Percentiles rank a stretch among this genome's conserved stretches.
Evolutionary conservation across 2,329 filamentous ascomycete genomes (phyloP).

Genomic region (Botrytis pseudocinerea): DNA sequence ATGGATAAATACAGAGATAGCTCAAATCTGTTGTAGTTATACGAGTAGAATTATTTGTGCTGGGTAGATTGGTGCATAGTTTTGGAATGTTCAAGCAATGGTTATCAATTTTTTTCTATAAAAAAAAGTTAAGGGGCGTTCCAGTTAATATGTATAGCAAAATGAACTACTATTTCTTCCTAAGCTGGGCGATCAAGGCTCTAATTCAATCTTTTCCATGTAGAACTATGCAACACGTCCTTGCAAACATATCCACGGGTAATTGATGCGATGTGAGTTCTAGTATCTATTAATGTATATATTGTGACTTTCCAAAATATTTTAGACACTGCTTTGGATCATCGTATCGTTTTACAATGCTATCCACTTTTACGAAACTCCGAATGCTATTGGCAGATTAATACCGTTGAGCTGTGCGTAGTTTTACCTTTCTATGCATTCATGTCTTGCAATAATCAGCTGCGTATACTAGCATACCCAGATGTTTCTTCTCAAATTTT

Average conservation of each 20-base stretch:
- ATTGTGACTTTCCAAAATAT: background rate
- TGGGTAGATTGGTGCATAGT: background rate
- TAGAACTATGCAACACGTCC: background rate
- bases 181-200: background rate
- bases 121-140: background rate
- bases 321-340: accelerated
- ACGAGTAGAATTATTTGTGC: background rate
- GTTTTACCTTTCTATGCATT: background rate
- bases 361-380: accelerated
- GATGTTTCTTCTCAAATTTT: background rate
- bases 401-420: background rate
- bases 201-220: too few relatives aligned
- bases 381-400: background rate
- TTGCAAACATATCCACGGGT: background rate
- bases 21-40: background rate
- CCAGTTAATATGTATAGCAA: background rate
- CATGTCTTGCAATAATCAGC: background rate
- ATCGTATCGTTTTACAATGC: background rate
- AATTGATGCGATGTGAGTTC: background rate
- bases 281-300: background rate
- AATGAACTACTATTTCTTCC: background rate
- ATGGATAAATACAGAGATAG: background rate
- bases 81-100: background rate
- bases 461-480: background rate
- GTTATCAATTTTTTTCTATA: background rate